Evolutionary conservation across 164 flowering plant genomes (phyloP), one percentile per base, ranked within the genome.

Genomic region (Nelumbo lutea): DNA sequence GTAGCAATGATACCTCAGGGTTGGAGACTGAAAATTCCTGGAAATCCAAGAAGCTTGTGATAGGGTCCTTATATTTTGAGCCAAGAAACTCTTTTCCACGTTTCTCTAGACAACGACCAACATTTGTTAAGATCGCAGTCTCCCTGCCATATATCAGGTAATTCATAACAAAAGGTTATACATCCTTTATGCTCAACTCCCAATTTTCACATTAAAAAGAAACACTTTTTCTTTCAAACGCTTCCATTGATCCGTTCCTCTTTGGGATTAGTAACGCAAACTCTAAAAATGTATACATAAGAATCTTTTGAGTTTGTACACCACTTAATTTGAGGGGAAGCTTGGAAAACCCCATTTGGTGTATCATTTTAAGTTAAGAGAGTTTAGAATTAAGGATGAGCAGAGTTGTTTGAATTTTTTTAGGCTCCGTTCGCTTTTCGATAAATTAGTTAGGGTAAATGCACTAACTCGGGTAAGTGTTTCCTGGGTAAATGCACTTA

Each of bases 1-100:
- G 58, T 7, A 47, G 11, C 50, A 61, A 13, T 38, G 44, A 61
- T 75, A 89, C 99, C 94, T 90, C 94, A 44, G 91, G 93, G 11
- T 89, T 85, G 50, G 84, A 81, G 56, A 88, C 91, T 5, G 99
- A 92, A 84, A 92, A 92, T 68, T 89, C 79, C 78, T 90, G 97
- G 70, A 95, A 87, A 71, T 82, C 83, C 42, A 84, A 77, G 82
- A 90, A 95, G 81, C 91, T 89, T 5, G 90, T 84, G 50, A 92
- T 80, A 14, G 97, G 99, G 73, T 92, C 90, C 76, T 75, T 80
- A 72, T 88, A 95, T 55, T 45, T 74, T 38, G 83, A 77, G 48
- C 97, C 91, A 67, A 92, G 77, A 62, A 89, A 80, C 70, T 87
- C 85, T 69, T 70, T 79, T 62, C 98, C 98, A 55, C 62, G 81